Evolutionary conservation across 2,329 filamentous ascomycete species (phyloP), one percentile per base, ranked within the genome.

Genomic region (Trichoderma arundinaceum): DNA sequence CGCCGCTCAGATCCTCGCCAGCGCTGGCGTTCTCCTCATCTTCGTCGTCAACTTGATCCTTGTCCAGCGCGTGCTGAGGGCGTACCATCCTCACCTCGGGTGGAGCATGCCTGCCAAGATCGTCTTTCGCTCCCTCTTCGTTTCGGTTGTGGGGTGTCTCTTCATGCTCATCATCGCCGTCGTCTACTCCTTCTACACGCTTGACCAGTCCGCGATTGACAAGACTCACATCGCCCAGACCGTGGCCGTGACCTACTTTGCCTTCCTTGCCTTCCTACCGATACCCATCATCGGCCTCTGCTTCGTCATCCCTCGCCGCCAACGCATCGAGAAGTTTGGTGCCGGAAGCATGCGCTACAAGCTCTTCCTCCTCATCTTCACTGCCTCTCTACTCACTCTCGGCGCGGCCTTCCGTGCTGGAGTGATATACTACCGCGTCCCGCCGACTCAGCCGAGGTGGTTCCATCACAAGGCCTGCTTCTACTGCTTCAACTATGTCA

Each of bases 31-130:
- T 15, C 75, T 96, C 39, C 77, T 96, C 7, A 80, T 96, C 32
- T 94, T 91, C 76, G 78, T 94, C 71, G 80, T 92, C 77, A 95
- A 96, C 78, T 78, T 96, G 48, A 79, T 95, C 72, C 91, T 94
- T 73, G 79, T 89, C 0, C 91, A 92, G 77, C 88, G 92, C 52
- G 83, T 96, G 32, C 77, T 95, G 17, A 85, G 92, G 62, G 90
- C 90, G 4, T 85, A 87, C 52, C 90, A 94, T 72, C 91, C 92
- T 0, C 73, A 75, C 2, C 74, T 92, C 38, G 92, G 91, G 66
- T 94, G 92, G 91, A 83, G 85, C 68, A 81, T 77, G 28, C 71
- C 77, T 1, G 80, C 86, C 28, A 81, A 80, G 1, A 69, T 80
- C 19, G 64, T 77, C 32, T 90, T 93, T 76, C 84, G 82, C 67